phyloP scores from a whole-genome alignment of 305 asterid species.

The Salvia sclarea region DNA sequence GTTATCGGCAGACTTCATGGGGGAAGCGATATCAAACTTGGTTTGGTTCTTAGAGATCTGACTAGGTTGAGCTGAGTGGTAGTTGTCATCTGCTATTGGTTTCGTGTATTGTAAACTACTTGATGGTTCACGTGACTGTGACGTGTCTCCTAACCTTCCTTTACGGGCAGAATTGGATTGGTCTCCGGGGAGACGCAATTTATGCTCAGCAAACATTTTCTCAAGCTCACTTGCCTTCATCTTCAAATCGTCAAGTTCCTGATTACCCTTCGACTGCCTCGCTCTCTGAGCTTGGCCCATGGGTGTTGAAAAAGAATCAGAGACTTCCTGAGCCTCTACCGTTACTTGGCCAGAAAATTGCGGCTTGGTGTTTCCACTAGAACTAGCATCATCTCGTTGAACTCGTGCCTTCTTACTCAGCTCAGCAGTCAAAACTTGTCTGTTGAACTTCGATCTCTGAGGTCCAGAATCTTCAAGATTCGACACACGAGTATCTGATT shows the following conservation, averaged over 20 bases:
- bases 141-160: conserved; percentile 51
- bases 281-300: conserved; percentile 55
- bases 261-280: conserved; percentile 77
- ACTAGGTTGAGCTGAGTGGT: conserved; percentile 40
- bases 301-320: conserved; percentile 53
- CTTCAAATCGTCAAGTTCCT: conserved; percentile 80
- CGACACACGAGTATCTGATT: conserved; percentile 40
- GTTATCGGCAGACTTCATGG: conserved; percentile 37
- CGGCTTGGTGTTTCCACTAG: conserved; percentile 36
- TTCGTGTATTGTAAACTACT: conserved; percentile 42
- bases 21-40: conserved; percentile 40
- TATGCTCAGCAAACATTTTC: conserved; percentile 85
- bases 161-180: conserved; percentile 54
- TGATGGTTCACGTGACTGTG: conserved; percentile 42
- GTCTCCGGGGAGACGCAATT: conserved; percentile 68
- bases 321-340: conserved; percentile 49
- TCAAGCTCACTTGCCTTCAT: conserved; percentile 86
- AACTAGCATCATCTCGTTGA: conserved; percentile 49
- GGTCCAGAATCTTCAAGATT: conserved; percentile 57
- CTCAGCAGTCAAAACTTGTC: conserved; percentile 51
- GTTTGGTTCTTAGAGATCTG: conserved; percentile 46
- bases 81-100: conserved; percentile 42
- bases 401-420: conserved; percentile 45
- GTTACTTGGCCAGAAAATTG: conserved; percentile 43
- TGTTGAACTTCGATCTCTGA: conserved; percentile 43